Conservation (phyloP, 2,329 filamentous ascomycete genomes). For the Alternaria incomplexa region DNA sequence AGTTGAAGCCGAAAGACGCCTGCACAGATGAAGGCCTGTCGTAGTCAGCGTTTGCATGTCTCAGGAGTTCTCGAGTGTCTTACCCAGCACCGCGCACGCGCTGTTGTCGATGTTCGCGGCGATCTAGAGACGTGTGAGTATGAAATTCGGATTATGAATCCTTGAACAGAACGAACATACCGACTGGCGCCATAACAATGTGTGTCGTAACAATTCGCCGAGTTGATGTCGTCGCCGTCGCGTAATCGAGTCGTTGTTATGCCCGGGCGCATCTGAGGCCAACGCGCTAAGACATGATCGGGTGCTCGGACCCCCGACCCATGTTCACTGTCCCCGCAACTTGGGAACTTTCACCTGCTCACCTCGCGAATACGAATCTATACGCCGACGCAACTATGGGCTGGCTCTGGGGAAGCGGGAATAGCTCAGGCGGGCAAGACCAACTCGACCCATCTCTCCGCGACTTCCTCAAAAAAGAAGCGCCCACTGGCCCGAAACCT, state of each 20-base stretch:
- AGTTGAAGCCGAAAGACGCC: constrained; percentile 58
- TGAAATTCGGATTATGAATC: neutral
- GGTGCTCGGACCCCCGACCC: constrained; percentile 11
- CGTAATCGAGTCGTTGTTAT: constrained; percentile 29
- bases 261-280: constrained; percentile 9
- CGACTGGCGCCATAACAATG: constrained; percentile 43
- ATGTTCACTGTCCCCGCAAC: constrained; percentile 18
- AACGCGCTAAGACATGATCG: constrained; percentile 19
- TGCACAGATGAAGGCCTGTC: constrained; percentile 55
- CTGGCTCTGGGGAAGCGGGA: constrained; percentile 64
- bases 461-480: constrained; percentile 84
- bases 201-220: constrained; percentile 19
- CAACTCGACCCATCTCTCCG: constrained; percentile 83
- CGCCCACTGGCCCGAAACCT: constrained; percentile 69
- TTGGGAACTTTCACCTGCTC: constrained; percentile 8
- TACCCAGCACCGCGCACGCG: constrained; percentile 65
- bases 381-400: constrained; percentile 55
- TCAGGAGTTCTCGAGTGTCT: constrained; percentile 30
- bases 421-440: constrained; percentile 59
- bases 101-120: constrained; percentile 62
- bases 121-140: constrained; percentile 46
- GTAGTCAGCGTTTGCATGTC: constrained; percentile 25
- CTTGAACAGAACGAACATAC: constrained; percentile 15
- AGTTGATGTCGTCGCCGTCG: constrained; percentile 11
- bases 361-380: constrained; percentile 1